Evolutionary conservation across 441 rosid species (phyloP).

Genomic region (Sinapis alba): DNA sequence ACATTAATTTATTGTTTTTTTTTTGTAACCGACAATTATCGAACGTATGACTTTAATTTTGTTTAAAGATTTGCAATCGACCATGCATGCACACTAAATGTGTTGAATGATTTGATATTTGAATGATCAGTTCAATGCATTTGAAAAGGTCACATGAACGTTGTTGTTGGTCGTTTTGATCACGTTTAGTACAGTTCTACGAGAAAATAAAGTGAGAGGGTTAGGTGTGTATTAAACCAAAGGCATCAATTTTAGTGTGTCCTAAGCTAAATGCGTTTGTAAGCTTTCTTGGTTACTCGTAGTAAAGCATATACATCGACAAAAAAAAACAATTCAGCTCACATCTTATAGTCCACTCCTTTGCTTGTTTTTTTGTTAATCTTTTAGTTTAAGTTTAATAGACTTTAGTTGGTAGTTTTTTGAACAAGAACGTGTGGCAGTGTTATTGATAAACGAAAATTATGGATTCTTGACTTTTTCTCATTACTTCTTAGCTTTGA

Average conservation of each 20-base stretch:
- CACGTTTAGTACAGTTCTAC: constrained; percentile 22
- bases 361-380: background rate
- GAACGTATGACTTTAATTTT: constrained; percentile 21
- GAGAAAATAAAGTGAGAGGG: constrained; percentile 7
- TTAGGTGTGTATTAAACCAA: constrained; percentile 33
- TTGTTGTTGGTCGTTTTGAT: constrained; percentile 28
- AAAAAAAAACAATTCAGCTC: background rate
- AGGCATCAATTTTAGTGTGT: constrained; percentile 23
- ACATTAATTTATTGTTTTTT: background rate
- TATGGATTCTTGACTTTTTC: constrained; percentile 35
- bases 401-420: constrained; percentile 23
- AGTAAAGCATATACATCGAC: background rate
- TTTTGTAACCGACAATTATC: constrained; percentile 22
- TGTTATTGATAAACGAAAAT: constrained; percentile 37
- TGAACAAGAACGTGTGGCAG: constrained; percentile 40
- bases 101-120: constrained; percentile 1
- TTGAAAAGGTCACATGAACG: constrained; percentile 38
- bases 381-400: background rate
- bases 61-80: background rate
- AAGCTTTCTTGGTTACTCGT: background rate
- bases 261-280: constrained; percentile 25
- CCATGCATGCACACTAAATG: background rate
- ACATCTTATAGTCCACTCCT: background rate
- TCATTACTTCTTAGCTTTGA: constrained; percentile 1
- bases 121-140: constrained; percentile 14